Evolutionary conservation across 192 early-diverging fungal genomes (phyloP).

Genomic region (Coemansia aciculifera): DNA sequence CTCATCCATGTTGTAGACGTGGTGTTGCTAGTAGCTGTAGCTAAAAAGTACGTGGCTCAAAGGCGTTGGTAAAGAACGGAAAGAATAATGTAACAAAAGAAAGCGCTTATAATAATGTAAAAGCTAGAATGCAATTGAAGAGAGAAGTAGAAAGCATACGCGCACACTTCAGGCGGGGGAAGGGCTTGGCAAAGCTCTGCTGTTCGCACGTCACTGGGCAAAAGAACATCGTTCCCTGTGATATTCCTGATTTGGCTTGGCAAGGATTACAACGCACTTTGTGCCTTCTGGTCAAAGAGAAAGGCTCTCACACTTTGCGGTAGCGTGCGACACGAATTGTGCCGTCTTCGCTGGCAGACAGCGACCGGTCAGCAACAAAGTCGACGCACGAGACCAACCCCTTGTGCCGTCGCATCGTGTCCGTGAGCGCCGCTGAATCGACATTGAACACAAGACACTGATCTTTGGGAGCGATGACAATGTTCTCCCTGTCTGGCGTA

Average conservation of each 20-base stretch:
- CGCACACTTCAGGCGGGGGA: not conserved
- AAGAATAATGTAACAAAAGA: not conserved
- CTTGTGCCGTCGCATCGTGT: slow-evolving; percentile 52
- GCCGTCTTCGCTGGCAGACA: slow-evolving; percentile 53
- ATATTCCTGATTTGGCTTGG: not conserved
- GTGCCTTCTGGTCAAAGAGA: not conserved
- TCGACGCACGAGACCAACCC: slow-evolving; percentile 48
- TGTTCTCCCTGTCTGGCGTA: slow-evolving; percentile 45
- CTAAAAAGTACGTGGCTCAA: not conserved
- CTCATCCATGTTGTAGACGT: slow-evolving; percentile 53
- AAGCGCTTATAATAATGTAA: slow-evolving; percentile 5
- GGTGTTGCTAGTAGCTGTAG: slow-evolving; percentile 1
- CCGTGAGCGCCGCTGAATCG: slow-evolving; percentile 49
- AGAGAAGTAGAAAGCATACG: not conserved
- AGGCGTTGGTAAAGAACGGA: not conserved
- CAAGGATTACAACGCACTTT: not conserved
- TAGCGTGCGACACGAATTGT: slow-evolving; percentile 51
- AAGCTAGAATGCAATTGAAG: slow-evolving; percentile 5
- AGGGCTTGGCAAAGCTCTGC: slow-evolving; percentile 6
- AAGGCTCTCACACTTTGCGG: slow-evolving; percentile 35
- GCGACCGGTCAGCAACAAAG: slow-evolving; percentile 41
- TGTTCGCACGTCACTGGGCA: not conserved
- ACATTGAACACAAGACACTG: slow-evolving; percentile 53
- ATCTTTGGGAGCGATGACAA: slow-evolving; percentile 42
- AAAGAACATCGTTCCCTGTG: not conserved